Evolutionary conservation across 176 grass and related monocot species (phyloP).

Genomic region (Carex cristatella): DNA sequence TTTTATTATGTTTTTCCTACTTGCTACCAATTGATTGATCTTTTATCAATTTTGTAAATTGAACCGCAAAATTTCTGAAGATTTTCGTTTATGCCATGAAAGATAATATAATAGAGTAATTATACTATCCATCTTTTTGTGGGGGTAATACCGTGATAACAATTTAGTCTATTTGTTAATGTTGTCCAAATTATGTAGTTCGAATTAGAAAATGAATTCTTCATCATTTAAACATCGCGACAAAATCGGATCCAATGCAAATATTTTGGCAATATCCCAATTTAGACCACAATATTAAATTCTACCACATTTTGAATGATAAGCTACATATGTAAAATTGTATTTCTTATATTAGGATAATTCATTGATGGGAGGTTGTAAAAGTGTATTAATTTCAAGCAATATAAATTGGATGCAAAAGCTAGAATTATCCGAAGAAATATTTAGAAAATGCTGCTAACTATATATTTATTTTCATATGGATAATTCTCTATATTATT

Average conservation of each 20-base stretch:
- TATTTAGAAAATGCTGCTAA: neutral
- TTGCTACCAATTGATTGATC: neutral
- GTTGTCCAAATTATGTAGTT: neutral
- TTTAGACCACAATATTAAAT: neutral
- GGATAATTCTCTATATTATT: neutral
- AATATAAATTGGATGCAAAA: neutral
- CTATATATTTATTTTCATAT: neutral
- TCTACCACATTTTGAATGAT: neutral
- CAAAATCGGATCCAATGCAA: neutral
- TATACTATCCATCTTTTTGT: neutral
- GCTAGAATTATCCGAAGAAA: neutral
- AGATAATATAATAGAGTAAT: neutral
- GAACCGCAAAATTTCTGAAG: neutral
- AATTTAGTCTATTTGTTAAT: neutral
- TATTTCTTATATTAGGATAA: neutral
- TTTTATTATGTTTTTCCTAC: neutral
- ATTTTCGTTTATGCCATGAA: neutral
- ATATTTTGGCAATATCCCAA: neutral
- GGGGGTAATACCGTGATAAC: neutral
- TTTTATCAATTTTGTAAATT: neutral
- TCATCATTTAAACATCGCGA: neutral
- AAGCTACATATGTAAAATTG: neutral
- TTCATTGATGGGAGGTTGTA: neutral
- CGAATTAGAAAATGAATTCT: neutral
- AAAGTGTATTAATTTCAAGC: neutral